A percentile compares a stretch with the other conserved stretches of the same genome.
Evolutionary conservation across 371 early-diverging fungal species (phyloP).

Genomic region (Chytridium lagenaria): DNA sequence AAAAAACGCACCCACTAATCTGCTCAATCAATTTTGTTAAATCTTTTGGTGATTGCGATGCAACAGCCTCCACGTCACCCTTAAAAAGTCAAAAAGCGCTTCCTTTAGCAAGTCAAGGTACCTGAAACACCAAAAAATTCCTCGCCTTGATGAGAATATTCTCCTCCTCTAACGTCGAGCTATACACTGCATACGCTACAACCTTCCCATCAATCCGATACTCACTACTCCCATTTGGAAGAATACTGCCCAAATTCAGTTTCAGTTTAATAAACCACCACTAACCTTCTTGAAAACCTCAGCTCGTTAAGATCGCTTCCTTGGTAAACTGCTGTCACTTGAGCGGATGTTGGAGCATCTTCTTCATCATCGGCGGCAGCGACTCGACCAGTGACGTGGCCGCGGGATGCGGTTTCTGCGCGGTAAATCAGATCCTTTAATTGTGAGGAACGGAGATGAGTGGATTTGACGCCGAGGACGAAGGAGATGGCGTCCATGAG

Average conservation of each 20-base stretch:
- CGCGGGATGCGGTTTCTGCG: conserved; percentile 23
- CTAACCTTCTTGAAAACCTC: conserved; percentile 67
- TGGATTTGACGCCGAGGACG: conserved; percentile 91
- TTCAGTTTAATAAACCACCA: conserved; percentile 2
- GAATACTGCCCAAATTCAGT: not conserved
- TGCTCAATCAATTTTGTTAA: conserved; percentile 94
- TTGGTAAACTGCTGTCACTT: conserved; percentile 82
- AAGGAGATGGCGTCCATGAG: conserved; percentile 99
- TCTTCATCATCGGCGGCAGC: conserved; percentile 50
- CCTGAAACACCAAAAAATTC: conserved; percentile 99
- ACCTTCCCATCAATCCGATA: conserved; percentile 84
- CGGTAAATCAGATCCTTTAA: conserved; percentile 92
- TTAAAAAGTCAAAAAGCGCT: conserved; percentile 27
- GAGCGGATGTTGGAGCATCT: conserved; percentile 50
- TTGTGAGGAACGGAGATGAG: conserved; percentile 86
- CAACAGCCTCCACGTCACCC: conserved; percentile 98
- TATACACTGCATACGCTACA: conserved; percentile 79
- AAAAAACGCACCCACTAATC: conserved; percentile 78
- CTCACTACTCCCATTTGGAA: conserved; percentile 71
- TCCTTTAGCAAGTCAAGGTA: conserved; percentile 28
- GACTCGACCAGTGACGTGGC: conserved; percentile 23
- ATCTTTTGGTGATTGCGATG: conserved; percentile 94
- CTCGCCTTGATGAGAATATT: conserved; percentile 93
- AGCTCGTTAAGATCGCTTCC: conserved; percentile 62
- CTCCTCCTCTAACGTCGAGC: conserved; percentile 77